phyloP scores from a whole-genome alignment of 768 basidiomycete species.

The Boletus eberwhitei region DNA sequence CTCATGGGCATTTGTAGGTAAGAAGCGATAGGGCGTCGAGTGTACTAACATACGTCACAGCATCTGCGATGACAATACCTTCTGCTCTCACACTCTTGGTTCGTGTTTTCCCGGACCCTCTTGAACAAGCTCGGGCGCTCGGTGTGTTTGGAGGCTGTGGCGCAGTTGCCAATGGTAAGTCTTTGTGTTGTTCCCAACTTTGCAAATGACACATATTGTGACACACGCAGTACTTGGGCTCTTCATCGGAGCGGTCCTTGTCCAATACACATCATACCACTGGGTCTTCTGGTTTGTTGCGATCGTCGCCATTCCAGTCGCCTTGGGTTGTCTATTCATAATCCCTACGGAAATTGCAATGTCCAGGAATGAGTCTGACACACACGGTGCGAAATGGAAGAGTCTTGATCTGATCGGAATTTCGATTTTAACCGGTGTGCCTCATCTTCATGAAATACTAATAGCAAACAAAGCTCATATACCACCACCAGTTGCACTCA shows the following conservation, averaged over 20 bases:
- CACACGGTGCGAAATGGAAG: slow-evolving; percentile 21
- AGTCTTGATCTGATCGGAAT: slow-evolving; percentile 40
- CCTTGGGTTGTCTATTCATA: slow-evolving; percentile 31
- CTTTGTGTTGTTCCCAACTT: not conserved
- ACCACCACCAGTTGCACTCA: slow-evolving; percentile 27
- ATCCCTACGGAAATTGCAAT: slow-evolving; percentile 29
- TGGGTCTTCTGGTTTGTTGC: slow-evolving; percentile 54
- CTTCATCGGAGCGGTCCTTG: slow-evolving; percentile 42
- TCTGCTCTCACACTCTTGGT: slow-evolving; percentile 49
- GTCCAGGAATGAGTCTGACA: not conserved
- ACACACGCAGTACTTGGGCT: slow-evolving; percentile 35
- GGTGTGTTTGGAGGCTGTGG: slow-evolving; percentile 45
- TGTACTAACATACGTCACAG: slow-evolving; percentile 22
- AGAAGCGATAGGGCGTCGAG: not conserved
- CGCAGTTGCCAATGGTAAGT: slow-evolving; percentile 41
- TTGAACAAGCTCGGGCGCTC: slow-evolving; percentile 47
- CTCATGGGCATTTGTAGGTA: slow-evolving; percentile 44
- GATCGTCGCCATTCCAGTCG: slow-evolving; percentile 36
- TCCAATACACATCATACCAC: slow-evolving; percentile 38
- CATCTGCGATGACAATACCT: slow-evolving; percentile 50
- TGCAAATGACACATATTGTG: not conserved
- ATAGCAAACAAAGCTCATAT: not conserved
- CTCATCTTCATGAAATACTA: not conserved
- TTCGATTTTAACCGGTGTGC: slow-evolving; percentile 34
- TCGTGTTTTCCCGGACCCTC: slow-evolving; percentile 45